Percentiles rank a stretch among this genome's conserved stretches.
These are phyloP conservation scores for Zelopaecilomyces penicillatus DNA, from an alignment of 2,329 filamentous ascomycete genomes.

Conservation along the genomic window DNA sequence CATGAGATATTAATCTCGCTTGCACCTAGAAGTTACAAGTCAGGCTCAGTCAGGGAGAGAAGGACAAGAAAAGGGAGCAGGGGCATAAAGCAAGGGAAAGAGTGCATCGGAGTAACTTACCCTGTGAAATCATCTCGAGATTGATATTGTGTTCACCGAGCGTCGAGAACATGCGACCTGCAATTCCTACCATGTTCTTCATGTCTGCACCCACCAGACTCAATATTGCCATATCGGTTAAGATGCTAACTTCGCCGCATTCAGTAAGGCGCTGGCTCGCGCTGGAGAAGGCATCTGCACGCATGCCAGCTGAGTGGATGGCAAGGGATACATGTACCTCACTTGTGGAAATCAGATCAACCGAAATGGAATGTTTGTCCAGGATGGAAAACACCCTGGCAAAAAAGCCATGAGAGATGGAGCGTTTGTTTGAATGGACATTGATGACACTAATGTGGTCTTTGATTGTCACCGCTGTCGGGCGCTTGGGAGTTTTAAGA, in stretches of 20 bases:
- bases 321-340: conserved; percentile 98
- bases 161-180: conserved; percentile 89
- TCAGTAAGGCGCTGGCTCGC: conserved; percentile 66
- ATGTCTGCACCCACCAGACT: conserved; percentile 91
- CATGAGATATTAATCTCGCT: conserved; percentile 99
- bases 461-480: conserved; percentile 93
- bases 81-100: neutral
- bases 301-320: conserved; percentile 68
- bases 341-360: conserved; percentile 91
- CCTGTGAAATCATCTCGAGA: conserved; percentile 99
- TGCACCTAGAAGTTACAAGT: conserved; percentile 52
- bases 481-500: conserved; percentile 57
- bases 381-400: conserved; percentile 89
- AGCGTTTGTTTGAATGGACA: conserved; percentile 94
- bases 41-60: conserved; percentile 3
- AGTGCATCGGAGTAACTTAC: conserved; percentile 37
- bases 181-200: conserved; percentile 95
- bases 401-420: conserved; percentile 92
- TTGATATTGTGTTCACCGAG: conserved; percentile 91
- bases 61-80: neutral
- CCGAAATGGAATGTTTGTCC: conserved; percentile 76
- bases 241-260: conserved; percentile 83
- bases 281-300: conserved; percentile 53
- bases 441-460: conserved; percentile 95
- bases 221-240: conserved; percentile 89